Evolutionary conservation across 108 stramenopile genomes (phyloP), one percentile per base, ranked within the genome.

Genomic region (Nitzschia sp.): DNA sequence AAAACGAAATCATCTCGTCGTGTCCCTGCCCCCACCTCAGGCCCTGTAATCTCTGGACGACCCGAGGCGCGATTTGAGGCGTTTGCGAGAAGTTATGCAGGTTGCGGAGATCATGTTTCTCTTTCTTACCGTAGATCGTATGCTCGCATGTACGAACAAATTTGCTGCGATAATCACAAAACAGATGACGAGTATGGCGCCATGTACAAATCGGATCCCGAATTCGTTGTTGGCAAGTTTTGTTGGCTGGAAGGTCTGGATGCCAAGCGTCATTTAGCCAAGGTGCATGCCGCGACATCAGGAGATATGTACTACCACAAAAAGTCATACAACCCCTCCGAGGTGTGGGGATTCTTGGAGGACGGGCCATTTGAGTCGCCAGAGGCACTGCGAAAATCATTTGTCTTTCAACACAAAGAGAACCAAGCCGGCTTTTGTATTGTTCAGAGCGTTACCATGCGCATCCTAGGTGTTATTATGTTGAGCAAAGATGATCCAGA

Each of bases 11-110:
- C n/a, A n/a, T n/a, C n/a, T n/a, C n/a, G n/a, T n/a, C n/a, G n/a
- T n/a, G n/a, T n/a, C n/a, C n/a, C n/a, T n/a, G n/a, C n/a, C n/a
- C n/a, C 9, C 13, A 6, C 13, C 13, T 6, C 38, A 88, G 87
- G 89, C 32, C 68, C 72, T 5, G 80, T 81, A 2, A 53, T 94
- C 9, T 69, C 82, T 29, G 93, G 90, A 36, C 67, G 73, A 8
- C 93, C 93, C 19, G 81, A 88, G 56, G 84, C 87, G 9, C 85
- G 90, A 19, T 94, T 84, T 61, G 93, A 94, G 61, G 86, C 90
- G 0, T 94, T 90, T 68, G 90, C 93, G n/a, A 85, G 93, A 8
- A 88, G 82, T 19, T 94, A 66, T 78, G 93, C 90, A 5, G 79
- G 85, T 3, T 91, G 89, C 65, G 93, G 93, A 13, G 69, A 77